Percentiles rank a stretch among this genome's conserved stretches.
phyloP scores from a whole-genome alignment of 2,329 filamentous ascomycete species.

The Fusarium hostae region DNA sequence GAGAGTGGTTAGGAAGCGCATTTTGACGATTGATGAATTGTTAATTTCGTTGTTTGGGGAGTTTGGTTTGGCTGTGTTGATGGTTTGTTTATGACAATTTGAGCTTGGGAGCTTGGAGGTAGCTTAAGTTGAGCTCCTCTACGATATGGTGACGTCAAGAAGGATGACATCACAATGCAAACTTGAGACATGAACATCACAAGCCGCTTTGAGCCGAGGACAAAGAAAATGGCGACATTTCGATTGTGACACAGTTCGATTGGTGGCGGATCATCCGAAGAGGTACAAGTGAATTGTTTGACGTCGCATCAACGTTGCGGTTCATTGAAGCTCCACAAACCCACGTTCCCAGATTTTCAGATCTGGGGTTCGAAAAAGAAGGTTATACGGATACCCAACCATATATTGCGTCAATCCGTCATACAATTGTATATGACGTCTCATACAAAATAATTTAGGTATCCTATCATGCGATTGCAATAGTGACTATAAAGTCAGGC shows the following conservation, averaged over 20 bases:
- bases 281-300: not conserved
- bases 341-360: not conserved
- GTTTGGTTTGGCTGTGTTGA: not conserved
- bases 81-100: not conserved
- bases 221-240: not conserved
- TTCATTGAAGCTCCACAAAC: conserved; percentile 5
- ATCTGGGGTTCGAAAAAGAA: not conserved
- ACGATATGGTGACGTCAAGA: conserved; percentile 36
- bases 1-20: conserved; percentile 26
- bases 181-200: not conserved
- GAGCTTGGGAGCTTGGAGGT: not conserved
- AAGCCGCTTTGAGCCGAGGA: conserved; percentile 11
- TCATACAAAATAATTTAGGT: too few species aligned
- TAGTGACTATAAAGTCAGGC: not conserved
- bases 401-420: too few species aligned
- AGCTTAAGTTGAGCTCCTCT: conserved; percentile 17
- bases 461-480: not conserved
- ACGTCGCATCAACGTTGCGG: not conserved
- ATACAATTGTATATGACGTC: too few species aligned
- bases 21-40: not conserved
- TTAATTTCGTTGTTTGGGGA: accelerated
- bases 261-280: not conserved
- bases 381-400: too few species aligned
- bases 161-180: conserved; percentile 35
- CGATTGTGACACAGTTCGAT: not conserved